Percentiles rank a stretch among this genome's conserved stretches.
Conservation (phyloP, 208 protist genomes). For the Trypanosoma platydactyli region DNA sequence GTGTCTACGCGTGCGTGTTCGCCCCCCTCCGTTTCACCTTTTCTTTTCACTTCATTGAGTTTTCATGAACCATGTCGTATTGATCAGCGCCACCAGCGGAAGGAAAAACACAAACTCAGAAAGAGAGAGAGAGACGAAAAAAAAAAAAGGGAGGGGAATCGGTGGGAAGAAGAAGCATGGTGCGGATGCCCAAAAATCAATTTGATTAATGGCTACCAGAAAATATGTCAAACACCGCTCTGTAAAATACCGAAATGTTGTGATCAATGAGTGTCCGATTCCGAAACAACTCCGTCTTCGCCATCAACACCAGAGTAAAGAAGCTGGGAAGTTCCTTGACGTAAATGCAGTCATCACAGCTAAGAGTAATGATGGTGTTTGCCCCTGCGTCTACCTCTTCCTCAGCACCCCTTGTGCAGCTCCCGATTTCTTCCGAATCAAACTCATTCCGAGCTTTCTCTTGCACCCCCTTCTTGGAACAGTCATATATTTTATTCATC, state of each 20-base stretch:
- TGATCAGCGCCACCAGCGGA: no score
- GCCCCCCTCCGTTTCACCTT: no score
- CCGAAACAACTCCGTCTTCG: conserved; percentile 69
- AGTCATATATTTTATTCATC: conserved; percentile 70
- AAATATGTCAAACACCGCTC: conserved; percentile 72
- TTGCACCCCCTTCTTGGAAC: conserved; percentile 1
- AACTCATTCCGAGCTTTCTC: conserved; percentile 10
- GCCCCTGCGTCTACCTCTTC: conserved; percentile 27
- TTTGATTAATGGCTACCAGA: conserved; percentile 15
- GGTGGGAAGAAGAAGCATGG: neutral
- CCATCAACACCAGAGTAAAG: conserved; percentile 85
- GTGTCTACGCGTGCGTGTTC: no score
- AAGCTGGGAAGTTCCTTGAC: conserved; percentile 83
- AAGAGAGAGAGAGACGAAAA: neutral
- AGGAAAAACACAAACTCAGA: no score
- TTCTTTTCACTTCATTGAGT: no score
- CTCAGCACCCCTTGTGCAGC: conserved; percentile 22
- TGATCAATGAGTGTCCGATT: conserved; percentile 77
- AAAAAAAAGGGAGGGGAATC: neutral
- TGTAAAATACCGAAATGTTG: conserved; percentile 87
- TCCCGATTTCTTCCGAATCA: neutral
- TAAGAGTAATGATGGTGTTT: conserved; percentile 47
- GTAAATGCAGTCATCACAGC: conserved; percentile 81
- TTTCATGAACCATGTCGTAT: no score
- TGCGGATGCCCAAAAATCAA: neutral